Evolutionary conservation across 768 basidiomycete genomes (phyloP), one percentile per base, ranked within the genome.

Genomic region (Chalciporus piperatus): DNA sequence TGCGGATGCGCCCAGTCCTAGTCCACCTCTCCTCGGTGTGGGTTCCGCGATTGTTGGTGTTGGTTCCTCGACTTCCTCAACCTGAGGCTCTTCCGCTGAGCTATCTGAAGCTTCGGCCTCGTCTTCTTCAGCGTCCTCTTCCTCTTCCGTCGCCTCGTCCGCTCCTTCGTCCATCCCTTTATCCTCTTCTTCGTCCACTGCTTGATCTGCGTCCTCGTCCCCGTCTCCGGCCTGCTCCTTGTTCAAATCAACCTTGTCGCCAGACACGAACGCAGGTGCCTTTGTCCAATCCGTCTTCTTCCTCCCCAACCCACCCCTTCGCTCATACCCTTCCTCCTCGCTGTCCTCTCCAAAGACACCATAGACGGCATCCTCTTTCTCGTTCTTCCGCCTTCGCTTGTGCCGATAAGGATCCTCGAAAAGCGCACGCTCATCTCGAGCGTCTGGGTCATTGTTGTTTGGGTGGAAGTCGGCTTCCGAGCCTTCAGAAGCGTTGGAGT

Each of bases 351-450:
- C 87, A 68, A 89, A 91, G 0, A 88, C 72, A 4, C 89, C 90
- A 60, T 90, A 89, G n/a, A 83, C 68, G 1, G 83, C 83, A 53
- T 85, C 84, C 48, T 92, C 87, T 62, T 84, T 85, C 22, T 75
- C 82, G 50, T 81, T 76, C 67, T 70, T 82, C 54, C 83, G 75
- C 54, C 83, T 77, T 49, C 83, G 79, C 64, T 89, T 92, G 59
- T 78, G 74, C 56, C 80, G 72, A 71, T 91, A 91, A 4, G 89
- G 89, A 55, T 89, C 80, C 61, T 84, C 78, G 66, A 90, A 90
- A 8, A 90, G 79, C 30, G 79, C 80, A 10, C 85, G 85, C 64
- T 92, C 91, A 30, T 82, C 92, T 30, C 81, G 77, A 12, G 75
- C 75, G 62, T 87, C 85, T 3, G 82, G 79, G 59, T 86, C 78